Conservation (phyloP, 805 yeast genomes). For the Yarrowia alimentaria region DNA sequence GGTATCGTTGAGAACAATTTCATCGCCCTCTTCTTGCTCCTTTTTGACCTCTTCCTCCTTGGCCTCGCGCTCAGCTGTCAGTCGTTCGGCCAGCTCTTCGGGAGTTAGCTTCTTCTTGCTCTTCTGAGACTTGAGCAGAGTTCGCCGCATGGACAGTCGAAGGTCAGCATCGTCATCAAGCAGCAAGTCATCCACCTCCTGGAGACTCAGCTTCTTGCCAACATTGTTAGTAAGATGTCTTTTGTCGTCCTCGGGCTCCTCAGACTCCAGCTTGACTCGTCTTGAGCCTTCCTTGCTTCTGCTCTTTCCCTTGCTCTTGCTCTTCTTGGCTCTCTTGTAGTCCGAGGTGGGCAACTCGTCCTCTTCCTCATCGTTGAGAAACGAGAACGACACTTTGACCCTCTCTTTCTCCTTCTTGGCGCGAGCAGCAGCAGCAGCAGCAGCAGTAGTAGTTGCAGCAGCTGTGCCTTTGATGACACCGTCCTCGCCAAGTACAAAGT, state of each 20-base stretch:
- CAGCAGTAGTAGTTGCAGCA: constrained; percentile 30
- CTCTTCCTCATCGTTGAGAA: constrained; percentile 32
- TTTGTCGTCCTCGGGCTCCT: constrained; percentile 34
- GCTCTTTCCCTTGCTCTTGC: constrained; percentile 48
- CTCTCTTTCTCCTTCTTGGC: constrained; percentile 31
- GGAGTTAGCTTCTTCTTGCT: constrained; percentile 32
- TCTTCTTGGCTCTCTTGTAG: constrained; percentile 38
- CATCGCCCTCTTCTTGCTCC: too few species aligned
- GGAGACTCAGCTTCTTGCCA: constrained; percentile 35
- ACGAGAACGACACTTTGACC: constrained; percentile 33
- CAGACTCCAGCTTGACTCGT: constrained; percentile 42
- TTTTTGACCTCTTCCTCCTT: not conserved
- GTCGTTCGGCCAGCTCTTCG: constrained; percentile 43
- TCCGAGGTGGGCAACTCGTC: constrained; percentile 34
- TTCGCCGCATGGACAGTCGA: constrained; percentile 37
- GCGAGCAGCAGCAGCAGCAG: constrained; percentile 29
- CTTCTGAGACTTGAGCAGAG: constrained; percentile 36
- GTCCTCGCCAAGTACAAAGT: constrained; percentile 39
- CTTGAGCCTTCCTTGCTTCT: constrained; percentile 45
- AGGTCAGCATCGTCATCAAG: constrained; percentile 44
- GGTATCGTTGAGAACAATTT: constrained; percentile 46
- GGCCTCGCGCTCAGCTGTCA: constrained; percentile 38
- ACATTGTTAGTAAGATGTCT: constrained; percentile 28
- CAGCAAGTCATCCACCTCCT: constrained; percentile 38
- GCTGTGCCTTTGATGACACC: constrained; percentile 38